Conservation (phyloP, 768 basidiomycete genomes). For the Lepiota brunneoincarnata region DNA sequence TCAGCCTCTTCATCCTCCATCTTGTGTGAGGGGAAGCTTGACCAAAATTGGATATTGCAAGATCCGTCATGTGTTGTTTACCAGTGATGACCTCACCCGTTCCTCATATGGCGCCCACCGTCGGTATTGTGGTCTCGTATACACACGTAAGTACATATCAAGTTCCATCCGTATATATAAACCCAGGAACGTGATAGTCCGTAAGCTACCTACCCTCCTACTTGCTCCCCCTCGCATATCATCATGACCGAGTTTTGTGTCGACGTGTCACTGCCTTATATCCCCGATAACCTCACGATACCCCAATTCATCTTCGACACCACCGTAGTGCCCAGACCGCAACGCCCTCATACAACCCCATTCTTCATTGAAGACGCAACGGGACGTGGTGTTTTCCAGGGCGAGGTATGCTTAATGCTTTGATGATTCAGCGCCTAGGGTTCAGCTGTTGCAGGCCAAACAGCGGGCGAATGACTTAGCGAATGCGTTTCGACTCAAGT, state of each 20-base stretch:
- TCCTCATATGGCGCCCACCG: conserved; percentile 1
- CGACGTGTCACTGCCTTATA: conserved; percentile 32
- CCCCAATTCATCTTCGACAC: conserved; percentile 63
- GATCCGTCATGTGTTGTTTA: conserved; percentile 9
- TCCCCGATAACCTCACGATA: conserved; percentile 63
- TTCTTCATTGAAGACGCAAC: conserved; percentile 61
- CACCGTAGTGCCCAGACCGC: conserved; percentile 40
- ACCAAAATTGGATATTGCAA: conserved; percentile 9
- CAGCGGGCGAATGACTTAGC: conserved; percentile 49
- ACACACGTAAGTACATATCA: neutral
- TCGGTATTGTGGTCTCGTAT: neutral
- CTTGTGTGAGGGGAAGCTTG: conserved; percentile 14
- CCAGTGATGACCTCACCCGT: neutral
- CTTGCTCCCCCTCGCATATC: neutral
- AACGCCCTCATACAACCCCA: conserved; percentile 40
- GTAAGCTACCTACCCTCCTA: too few relatives aligned
- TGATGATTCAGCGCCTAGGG: neutral
- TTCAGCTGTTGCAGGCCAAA: conserved; percentile 21
- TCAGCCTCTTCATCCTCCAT: conserved; percentile 78
- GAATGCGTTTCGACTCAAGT: conserved; percentile 48
- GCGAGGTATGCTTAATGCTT: conserved; percentile 40
- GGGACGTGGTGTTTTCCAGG: conserved; percentile 38
- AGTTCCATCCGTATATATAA: conserved; percentile 6
- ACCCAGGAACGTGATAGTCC: neutral
- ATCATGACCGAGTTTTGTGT: conserved; percentile 35